phyloP scores from a whole-genome alignment of 306 rosid genomes.

The Elaeagnus macrophylla region DNA sequence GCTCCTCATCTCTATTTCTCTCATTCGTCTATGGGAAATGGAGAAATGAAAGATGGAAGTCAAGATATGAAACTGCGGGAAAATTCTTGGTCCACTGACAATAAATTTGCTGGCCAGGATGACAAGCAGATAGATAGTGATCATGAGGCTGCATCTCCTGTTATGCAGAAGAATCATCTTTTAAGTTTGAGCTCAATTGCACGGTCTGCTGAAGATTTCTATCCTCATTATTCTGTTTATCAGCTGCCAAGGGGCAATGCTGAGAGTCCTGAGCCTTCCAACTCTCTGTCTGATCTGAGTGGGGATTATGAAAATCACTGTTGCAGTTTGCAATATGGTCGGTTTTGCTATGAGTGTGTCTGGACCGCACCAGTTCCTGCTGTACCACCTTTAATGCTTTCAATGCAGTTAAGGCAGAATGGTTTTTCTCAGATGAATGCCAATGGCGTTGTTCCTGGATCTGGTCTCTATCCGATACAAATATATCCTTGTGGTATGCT shows the following conservation, averaged over 20 bases:
- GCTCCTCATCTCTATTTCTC: conserved; percentile 23
- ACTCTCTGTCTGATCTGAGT: conserved; percentile 34
- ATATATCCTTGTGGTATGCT: conserved; percentile 25
- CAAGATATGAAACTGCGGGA: conserved; percentile 11
- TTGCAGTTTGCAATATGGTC: conserved; percentile 22
- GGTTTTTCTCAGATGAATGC: conserved; percentile 21
- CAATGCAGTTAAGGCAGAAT: conserved; percentile 27
- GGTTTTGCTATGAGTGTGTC: conserved; percentile 23
- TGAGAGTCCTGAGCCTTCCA: conserved; percentile 25
- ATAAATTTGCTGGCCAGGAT: conserved; percentile 21
- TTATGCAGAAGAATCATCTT: conserved; percentile 18
- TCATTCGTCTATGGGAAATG: conserved; percentile 14
- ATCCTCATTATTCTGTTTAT: conserved; percentile 27
- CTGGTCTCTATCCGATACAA: conserved; percentile 24
- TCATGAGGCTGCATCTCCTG: conserved; percentile 15
- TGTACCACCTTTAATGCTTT: conserved; percentile 12
- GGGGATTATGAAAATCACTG: conserved; percentile 34
- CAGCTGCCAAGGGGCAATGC: conserved; percentile 8
- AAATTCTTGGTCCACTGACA: conserved; percentile 16
- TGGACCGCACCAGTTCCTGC: conserved; percentile 16
- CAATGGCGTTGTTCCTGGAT: conserved; percentile 28
- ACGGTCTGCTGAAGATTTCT: conserved; percentile 26
- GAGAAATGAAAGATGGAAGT: conserved; percentile 15
- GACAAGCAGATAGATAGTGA: conserved; percentile 21
- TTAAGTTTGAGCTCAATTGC: conserved; percentile 18